Evolutionary conservation across 176 grass and related monocot species (phyloP).

Genomic region (Thalia dealbata): DNA sequence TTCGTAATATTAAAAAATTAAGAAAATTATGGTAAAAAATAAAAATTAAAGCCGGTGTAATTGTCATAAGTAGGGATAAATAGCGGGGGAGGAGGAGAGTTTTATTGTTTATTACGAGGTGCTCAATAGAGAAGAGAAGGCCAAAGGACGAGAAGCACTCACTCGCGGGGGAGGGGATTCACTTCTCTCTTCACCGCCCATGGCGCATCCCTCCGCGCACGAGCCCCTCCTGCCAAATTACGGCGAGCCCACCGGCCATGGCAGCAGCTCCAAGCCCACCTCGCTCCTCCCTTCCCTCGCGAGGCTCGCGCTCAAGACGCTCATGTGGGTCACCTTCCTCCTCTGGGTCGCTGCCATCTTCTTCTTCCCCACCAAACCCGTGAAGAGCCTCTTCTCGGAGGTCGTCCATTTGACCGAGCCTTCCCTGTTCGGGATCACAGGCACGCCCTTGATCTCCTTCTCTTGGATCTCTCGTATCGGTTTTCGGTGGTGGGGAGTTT

Average conservation of each 20-base stretch:
- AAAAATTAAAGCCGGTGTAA: too few relatives aligned
- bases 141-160: too few relatives aligned
- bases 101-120: too few relatives aligned
- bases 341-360: slow-evolving; percentile 57
- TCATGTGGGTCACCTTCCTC: slow-evolving; percentile 70
- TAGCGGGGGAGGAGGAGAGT: too few relatives aligned
- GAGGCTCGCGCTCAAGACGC: slow-evolving; percentile 49
- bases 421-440: slow-evolving; percentile 48
- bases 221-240: slow-evolving; percentile 4
- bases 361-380: slow-evolving; percentile 46
- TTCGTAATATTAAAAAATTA: too few relatives aligned
- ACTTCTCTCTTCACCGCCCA: background rate
- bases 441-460: slow-evolving; percentile 12
- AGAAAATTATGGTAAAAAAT: too few relatives aligned
- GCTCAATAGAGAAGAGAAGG: too few relatives aligned
- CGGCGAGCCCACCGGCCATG: background rate
- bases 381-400: slow-evolving; percentile 14
- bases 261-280: background rate
- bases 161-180: background rate
- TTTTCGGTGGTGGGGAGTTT: background rate
- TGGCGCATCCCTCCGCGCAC: background rate
- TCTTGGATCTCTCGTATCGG: background rate
- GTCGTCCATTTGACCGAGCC: slow-evolving; percentile 20
- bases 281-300: slow-evolving; percentile 30
- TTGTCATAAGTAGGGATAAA: too few relatives aligned